These are phyloP conservation scores for Hypoxylon sp. DNA, from an alignment of 2,329 filamentous ascomycete genomes.

Conservation along the genomic window DNA sequence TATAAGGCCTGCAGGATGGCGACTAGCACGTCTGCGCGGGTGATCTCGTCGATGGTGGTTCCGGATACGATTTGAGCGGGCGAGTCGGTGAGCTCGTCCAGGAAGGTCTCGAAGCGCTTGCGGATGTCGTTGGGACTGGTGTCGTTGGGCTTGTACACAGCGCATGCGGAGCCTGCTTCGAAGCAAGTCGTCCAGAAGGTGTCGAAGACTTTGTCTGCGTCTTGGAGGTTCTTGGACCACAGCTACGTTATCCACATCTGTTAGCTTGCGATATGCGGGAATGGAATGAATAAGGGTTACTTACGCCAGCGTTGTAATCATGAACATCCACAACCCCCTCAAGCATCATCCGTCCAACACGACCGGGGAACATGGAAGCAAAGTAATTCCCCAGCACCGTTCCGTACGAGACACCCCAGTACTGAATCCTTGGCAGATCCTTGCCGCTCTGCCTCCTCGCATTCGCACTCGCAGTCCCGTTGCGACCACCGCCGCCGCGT, in stretches of 20 bases:
- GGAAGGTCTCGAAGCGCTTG: conserved; percentile 46
- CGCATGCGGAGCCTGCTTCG: conserved; percentile 43
- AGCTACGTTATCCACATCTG: conserved; percentile 28
- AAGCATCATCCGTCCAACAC: conserved; percentile 53
- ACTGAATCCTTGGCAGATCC: conserved; percentile 47
- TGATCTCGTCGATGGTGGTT: conserved; percentile 43
- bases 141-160: conserved; percentile 44
- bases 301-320: conserved; percentile 49
- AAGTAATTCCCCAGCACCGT: conserved; percentile 55
- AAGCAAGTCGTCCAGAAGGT: conserved; percentile 51
- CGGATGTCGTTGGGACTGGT: conserved; percentile 42
- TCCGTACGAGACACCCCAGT: conserved; percentile 61
- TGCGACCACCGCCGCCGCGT: too few species aligned
- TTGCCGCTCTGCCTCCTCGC: neutral
- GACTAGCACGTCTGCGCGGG: conserved; percentile 44
- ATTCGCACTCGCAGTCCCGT: neutral
- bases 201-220: conserved; percentile 49
- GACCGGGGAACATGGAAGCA: conserved; percentile 53
- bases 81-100: conserved; percentile 41
- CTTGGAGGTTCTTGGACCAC: conserved; percentile 50
- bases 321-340: conserved; percentile 51
- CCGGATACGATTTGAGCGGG: conserved; percentile 41
- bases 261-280: too few species aligned
- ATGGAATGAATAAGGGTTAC: conserved; percentile 26
- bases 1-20: conserved; percentile 46